Conservation (phyloP, 2,329 filamentous ascomycete genomes). For the Neonectria hederae region DNA sequence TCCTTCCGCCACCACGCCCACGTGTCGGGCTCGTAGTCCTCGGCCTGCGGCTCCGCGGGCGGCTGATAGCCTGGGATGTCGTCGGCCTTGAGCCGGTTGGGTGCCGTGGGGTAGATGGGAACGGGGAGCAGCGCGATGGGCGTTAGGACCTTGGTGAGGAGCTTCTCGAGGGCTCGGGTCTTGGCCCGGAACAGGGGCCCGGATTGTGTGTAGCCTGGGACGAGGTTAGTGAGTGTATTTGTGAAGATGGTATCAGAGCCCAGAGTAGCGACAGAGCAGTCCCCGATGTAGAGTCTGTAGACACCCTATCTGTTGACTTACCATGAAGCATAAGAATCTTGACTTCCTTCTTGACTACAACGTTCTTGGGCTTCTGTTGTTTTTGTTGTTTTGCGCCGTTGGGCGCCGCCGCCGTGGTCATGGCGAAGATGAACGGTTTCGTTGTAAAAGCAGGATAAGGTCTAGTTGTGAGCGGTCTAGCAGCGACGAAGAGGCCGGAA, state of each 20-base stretch:
- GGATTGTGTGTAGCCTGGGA: constrained; percentile 85
- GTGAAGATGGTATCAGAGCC: background rate
- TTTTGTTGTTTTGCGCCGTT: constrained; percentile 35
- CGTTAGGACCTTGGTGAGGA: constrained; percentile 76
- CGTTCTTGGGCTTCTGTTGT: constrained; percentile 45
- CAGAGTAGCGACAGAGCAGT: background rate
- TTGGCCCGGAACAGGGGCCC: constrained; percentile 86
- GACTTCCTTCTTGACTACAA: constrained; percentile 57
- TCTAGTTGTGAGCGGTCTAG: constrained; percentile 31
- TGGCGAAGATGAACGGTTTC: constrained; percentile 32
- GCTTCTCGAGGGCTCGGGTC: constrained; percentile 86
- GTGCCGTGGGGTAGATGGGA: constrained; percentile 75
- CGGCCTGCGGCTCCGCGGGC: constrained; percentile 51
- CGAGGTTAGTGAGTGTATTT: constrained; percentile 22
- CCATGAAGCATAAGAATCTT: constrained; percentile 84
- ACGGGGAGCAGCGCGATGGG: constrained; percentile 63
- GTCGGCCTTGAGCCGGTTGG: constrained; percentile 67
- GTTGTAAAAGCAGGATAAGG: constrained; percentile 16
- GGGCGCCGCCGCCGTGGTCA: constrained; percentile 37
- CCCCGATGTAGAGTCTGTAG: background rate
- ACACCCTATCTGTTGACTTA: constrained; percentile 43
- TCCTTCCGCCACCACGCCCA: constrained; percentile 87
- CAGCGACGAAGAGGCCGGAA: constrained; percentile 22
- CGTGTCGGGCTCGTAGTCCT: constrained; percentile 68
- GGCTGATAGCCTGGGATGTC: constrained; percentile 76